Evolutionary conservation across 2,329 filamentous ascomycete genomes (phyloP), one percentile per base, ranked within the genome.

Genomic region (Phaeoacremonium minimum): DNA sequence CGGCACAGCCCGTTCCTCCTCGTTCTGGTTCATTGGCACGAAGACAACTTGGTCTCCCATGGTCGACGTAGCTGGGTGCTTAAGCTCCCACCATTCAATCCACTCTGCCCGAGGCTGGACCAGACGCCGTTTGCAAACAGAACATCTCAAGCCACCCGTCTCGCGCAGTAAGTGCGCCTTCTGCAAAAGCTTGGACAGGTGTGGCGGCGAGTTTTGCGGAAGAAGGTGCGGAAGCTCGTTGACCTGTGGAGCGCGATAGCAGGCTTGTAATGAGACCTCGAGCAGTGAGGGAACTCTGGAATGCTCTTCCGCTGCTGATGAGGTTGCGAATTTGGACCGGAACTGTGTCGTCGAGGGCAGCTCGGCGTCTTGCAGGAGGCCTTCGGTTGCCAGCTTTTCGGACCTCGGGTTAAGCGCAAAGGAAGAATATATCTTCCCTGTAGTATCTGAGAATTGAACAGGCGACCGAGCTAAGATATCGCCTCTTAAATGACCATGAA

Each of bases 21-120:
- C 41, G 2, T 50, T 49, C 38, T 41, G 48, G 29, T 56, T 61
- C 28, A 61, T 43, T 41, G 16, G 64, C 37, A 30, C 22, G 22
- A 26, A 26, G 9, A n/a, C 22, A n/a, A 9, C 22, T n/a, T 9
- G 9, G 9, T 26, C 22, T n/a, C 22, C 22, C 22, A n/a, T n/a
- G 22, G 2, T n/a, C 22, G 22, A n/a, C 9, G 22, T 9, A 9
- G 22, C 9, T 16, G 43, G 38, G 29, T 42, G 48, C 9, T 48
- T 44, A 19, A 69, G 47, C 39, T 72, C 64, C 53, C 73, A 77
- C 73, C 79, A 83, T 49, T 83, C 80, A 7, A 83, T 57, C 79
- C 80, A 83, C 48, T 78, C 67, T 0, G 71, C 61, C 4, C 67
- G 56, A 4, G 78, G 72, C 15, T 73, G 59, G 6, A 78, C 58